These are phyloP conservation scores for Corynascus novoguineensis DNA, from an alignment of 495 filamentous ascomycete species.

Conservation along the genomic window DNA sequence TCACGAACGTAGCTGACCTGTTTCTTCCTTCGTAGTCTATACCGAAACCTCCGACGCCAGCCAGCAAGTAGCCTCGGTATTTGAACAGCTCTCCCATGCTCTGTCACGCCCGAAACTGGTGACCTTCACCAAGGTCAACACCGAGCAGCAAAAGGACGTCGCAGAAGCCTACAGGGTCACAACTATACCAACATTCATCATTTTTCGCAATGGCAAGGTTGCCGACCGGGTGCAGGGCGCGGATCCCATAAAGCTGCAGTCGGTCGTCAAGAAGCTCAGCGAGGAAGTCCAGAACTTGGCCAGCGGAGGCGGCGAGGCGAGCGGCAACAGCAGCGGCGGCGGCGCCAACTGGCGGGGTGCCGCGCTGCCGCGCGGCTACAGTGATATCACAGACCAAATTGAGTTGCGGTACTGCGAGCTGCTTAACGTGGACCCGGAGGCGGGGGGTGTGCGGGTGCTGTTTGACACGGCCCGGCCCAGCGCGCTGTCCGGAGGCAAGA, in stretches of 20 bases:
- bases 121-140: conserved; percentile 83
- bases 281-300: conserved; percentile 56
- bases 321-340: conserved; percentile 36
- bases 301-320: conserved; percentile 38
- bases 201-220: conserved; percentile 71
- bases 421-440: conserved; percentile 71
- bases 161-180: conserved; percentile 64
- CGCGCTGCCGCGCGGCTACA: conserved; percentile 71
- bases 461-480: conserved; percentile 65
- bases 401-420: conserved; percentile 78
- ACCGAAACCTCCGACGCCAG: conserved; percentile 84
- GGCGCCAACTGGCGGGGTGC: conserved; percentile 65
- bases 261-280: conserved; percentile 65
- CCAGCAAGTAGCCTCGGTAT: conserved; percentile 77
- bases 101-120: conserved; percentile 68
- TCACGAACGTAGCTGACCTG: conserved; percentile 11
- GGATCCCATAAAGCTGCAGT: conserved; percentile 60
- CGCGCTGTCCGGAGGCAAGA: conserved; percentile 59
- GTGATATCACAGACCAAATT: conserved; percentile 74
- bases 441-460: conserved; percentile 62
- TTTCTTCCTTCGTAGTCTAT: conserved; percentile 56
- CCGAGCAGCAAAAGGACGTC: conserved; percentile 68
- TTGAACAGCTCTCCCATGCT: conserved; percentile 67
- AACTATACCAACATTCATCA: conserved; percentile 81
- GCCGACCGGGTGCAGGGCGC: conserved; percentile 66